These are phyloP conservation scores for Bimuria novae-zelandiae DNA, from an alignment of 2,329 filamentous ascomycete genomes.

Conservation along the genomic window DNA sequence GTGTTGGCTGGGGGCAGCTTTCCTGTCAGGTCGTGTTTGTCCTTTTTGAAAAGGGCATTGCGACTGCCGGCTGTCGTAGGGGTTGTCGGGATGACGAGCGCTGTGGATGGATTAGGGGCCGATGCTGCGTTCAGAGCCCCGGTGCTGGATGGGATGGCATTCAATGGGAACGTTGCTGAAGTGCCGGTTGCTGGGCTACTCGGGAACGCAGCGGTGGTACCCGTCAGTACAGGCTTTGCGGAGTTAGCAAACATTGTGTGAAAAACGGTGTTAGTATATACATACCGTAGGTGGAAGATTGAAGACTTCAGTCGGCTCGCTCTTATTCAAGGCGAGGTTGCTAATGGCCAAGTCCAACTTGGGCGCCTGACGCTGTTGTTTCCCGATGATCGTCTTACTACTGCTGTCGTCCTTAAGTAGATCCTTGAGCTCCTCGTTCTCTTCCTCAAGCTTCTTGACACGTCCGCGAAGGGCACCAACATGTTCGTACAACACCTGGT, in stretches of 20 bases:
- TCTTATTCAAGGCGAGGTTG: background rate
- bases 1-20: constrained; percentile 19
- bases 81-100: background rate
- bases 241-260: background rate
- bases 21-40: constrained; percentile 24
- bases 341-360: background rate
- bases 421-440: background rate
- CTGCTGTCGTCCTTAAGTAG: background rate
- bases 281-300: background rate
- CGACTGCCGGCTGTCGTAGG: background rate
- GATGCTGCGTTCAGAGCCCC: too few relatives aligned
- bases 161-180: background rate
- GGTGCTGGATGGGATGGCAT: background rate
- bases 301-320: background rate
- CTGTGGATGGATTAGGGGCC: background rate
- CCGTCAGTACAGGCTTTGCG: background rate
- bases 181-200: background rate
- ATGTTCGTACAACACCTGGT: background rate
- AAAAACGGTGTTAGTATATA: background rate
- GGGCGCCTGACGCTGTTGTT: background rate
- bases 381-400: too few relatives aligned
- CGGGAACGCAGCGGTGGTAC: background rate
- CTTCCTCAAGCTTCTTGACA: background rate
- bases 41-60: constrained; percentile 19
- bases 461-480: background rate